phyloP scores from a whole-genome alignment of 2,329 filamentous ascomycete species.

The Alternaria angustiovoidea region DNA sequence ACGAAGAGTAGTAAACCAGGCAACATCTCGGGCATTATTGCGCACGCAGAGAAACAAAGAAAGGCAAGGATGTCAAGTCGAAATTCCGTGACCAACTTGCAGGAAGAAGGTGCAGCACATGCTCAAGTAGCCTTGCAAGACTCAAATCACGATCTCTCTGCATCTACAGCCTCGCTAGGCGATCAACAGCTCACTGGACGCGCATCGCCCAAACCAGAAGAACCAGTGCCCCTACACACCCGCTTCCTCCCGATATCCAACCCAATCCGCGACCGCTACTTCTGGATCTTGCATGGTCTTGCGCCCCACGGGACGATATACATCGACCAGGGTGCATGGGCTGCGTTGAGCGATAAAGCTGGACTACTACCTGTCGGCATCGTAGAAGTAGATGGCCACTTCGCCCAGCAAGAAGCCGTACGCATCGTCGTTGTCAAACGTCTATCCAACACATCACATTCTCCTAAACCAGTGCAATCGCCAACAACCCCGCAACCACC shows the following conservation, averaged over 20 bases:
- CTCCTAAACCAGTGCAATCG: slow-evolving; percentile 8
- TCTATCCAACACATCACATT: slow-evolving; percentile 17
- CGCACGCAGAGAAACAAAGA: slow-evolving; percentile 74
- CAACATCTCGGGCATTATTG: slow-evolving; percentile 87
- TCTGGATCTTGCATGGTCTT: slow-evolving; percentile 91
- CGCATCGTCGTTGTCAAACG: slow-evolving; percentile 81
- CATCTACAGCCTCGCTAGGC: slow-evolving; percentile 33
- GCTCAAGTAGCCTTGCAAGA: slow-evolving; percentile 32
- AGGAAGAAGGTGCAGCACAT: slow-evolving; percentile 35
- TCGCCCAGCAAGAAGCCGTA: slow-evolving; percentile 92
- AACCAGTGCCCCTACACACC: slow-evolving; percentile 75
- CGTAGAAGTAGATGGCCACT: slow-evolving; percentile 84
- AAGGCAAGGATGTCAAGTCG: slow-evolving; percentile 41
- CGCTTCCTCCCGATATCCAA: slow-evolving; percentile 77
- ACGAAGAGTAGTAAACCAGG: slow-evolving; percentile 92
- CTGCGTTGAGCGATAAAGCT: slow-evolving; percentile 81
- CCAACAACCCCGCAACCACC: slow-evolving; percentile 5
- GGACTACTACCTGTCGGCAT: slow-evolving; percentile 91
- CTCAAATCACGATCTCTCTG: slow-evolving; percentile 31
- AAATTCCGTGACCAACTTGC: slow-evolving; percentile 42
- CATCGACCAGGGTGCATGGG: slow-evolving; percentile 89
- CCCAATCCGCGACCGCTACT: slow-evolving; percentile 19
- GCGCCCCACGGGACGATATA: slow-evolving; percentile 89
- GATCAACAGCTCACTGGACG: slow-evolving; percentile 41
- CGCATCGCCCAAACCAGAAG: slow-evolving; percentile 34